A percentile compares a stretch with the other conserved stretches of the same genome.
phyloP scores from a whole-genome alignment of 2,329 filamentous ascomycete species.

The Penicillium sp. region DNA sequence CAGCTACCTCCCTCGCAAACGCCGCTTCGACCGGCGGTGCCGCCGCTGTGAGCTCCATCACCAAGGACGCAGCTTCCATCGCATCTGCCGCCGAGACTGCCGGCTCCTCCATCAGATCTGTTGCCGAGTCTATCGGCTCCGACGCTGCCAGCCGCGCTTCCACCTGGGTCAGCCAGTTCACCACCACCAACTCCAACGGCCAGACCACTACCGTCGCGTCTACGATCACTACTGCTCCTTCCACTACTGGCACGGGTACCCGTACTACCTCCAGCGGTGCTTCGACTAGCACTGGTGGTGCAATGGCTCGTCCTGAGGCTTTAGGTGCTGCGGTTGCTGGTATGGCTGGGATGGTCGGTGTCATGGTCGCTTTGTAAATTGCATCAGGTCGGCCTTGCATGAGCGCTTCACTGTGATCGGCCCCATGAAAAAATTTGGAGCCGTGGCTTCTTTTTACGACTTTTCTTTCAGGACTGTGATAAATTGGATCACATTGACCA shows the following conservation, averaged over 20 bases:
- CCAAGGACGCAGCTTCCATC: constrained; percentile 19
- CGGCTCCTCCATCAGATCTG: constrained; percentile 11
- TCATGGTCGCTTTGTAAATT: constrained; percentile 35
- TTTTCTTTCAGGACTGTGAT: constrained; percentile 12
- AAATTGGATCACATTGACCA: neutral
- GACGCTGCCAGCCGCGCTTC: constrained; percentile 17
- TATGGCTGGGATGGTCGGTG: constrained; percentile 32
- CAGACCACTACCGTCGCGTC: constrained; percentile 20
- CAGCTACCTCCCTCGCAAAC: constrained; percentile 21
- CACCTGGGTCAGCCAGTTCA: constrained; percentile 14
- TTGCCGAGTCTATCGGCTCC: constrained; percentile 13
- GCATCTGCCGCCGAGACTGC: constrained; percentile 15
- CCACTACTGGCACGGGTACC: constrained; percentile 7
- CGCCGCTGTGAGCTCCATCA: constrained; percentile 19
- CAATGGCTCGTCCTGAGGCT: constrained; percentile 25
- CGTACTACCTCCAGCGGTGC: constrained; percentile 11
- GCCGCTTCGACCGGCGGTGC: constrained; percentile 19
- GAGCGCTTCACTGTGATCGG: neutral
- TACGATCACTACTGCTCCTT: constrained; percentile 18
- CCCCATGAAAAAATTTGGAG: too few species aligned
- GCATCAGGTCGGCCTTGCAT: neutral
- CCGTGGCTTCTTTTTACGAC: constrained; percentile 6
- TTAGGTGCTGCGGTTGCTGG: constrained; percentile 26
- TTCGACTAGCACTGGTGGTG: constrained; percentile 20
- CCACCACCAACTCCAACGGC: constrained; percentile 26